A percentile compares a stretch with the other conserved stretches of the same genome.
These are phyloP conservation scores for Coniochaeta ligniaria DNA, from an alignment of 2,329 filamentous ascomycete genomes.

Conservation along the genomic window DNA sequence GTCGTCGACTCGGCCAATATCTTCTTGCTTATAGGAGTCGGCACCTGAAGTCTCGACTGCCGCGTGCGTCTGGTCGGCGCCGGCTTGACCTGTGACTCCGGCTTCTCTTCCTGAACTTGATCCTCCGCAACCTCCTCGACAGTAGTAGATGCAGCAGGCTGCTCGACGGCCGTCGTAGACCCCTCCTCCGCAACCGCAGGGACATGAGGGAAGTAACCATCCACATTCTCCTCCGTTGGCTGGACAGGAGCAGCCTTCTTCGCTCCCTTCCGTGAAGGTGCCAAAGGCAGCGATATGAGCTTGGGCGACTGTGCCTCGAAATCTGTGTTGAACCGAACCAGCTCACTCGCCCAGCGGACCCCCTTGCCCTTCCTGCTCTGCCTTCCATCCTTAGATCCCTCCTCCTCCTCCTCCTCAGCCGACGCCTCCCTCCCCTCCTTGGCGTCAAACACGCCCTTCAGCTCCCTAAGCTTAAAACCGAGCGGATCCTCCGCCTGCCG, in stretches of 20 bases:
- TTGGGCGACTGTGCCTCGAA: background rate
- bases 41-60: constrained; percentile 13
- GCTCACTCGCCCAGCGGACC: constrained; percentile 24
- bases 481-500: constrained; percentile 18
- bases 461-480: constrained; percentile 14
- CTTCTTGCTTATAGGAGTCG: constrained; percentile 13
- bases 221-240: background rate
- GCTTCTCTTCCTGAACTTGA: background rate
- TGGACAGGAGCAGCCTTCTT: background rate
- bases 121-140: background rate
- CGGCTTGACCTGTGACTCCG: background rate
- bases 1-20: background rate
- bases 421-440: constrained; percentile 9
- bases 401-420: background rate
- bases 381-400: constrained; percentile 4
- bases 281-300: background rate
- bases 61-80: constrained; percentile 8
- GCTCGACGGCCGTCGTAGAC: background rate
- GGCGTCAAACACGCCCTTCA: constrained; percentile 20
- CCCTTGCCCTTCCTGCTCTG: constrained; percentile 14
- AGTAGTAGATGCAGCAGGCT: background rate
- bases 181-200: background rate
- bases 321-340: constrained; percentile 20
- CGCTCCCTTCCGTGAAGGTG: background rate
- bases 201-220: background rate